Evolutionary conservation across 1,139 yeast species (phyloP).

Genomic region (Pichia sp.): DNA sequence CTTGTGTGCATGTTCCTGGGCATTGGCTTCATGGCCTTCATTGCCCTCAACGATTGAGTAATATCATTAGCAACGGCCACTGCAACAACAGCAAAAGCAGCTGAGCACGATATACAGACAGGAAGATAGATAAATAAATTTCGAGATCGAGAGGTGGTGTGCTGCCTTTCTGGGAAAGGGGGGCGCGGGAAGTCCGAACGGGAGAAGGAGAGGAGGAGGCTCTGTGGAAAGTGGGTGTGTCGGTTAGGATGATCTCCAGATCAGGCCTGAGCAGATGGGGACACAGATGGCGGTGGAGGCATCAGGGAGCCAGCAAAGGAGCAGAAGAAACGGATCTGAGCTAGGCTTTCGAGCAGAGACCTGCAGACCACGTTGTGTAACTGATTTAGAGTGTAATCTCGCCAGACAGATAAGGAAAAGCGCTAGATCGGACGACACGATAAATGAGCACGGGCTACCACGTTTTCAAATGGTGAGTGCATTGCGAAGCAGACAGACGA

Average conservation of each 20-base stretch:
- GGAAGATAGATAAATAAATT: neutral
- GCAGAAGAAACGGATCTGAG: no score
- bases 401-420: neutral
- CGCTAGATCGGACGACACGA: neutral
- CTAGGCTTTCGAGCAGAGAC: no score
- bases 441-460: slow-evolving; percentile 20
- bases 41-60: slow-evolving; percentile 43
- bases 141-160: neutral
- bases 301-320: no score
- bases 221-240: neutral
- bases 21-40: slow-evolving; percentile 45
- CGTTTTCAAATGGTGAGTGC: slow-evolving; percentile 27
- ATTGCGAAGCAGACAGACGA: neutral
- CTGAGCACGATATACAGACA: no score
- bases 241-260: neutral
- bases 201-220: neutral
- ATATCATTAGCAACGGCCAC: neutral
- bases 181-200: neutral
- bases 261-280: no score
- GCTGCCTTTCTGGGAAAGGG: neutral
- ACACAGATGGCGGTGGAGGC: no score
- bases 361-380: no score
- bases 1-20: slow-evolving; percentile 44
- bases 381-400: no score
- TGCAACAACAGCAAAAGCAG: neutral